These are phyloP conservation scores for Alternaria postmessia DNA, from an alignment of 2,329 filamentous ascomycete species.

Conservation along the genomic window DNA sequence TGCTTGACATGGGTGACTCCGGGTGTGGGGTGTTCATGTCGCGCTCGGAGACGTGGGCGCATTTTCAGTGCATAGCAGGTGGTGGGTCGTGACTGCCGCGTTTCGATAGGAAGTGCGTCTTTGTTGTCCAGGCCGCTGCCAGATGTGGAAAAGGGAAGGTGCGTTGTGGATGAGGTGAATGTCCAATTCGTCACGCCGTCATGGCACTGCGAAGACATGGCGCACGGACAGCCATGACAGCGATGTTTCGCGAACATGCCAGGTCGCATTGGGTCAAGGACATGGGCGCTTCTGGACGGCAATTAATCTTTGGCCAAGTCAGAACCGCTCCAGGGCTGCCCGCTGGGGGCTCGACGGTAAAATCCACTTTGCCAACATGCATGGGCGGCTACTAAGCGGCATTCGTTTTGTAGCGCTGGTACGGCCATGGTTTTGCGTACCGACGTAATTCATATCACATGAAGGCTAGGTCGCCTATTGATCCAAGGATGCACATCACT, in stretches of 20 bases:
- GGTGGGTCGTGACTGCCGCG: not conserved
- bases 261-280: not conserved
- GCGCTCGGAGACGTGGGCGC: not conserved
- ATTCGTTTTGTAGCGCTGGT: not conserved
- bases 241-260: conserved; percentile 7
- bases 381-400: not conserved
- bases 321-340: conserved; percentile 8
- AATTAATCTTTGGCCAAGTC: not conserved
- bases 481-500: conserved; percentile 5
- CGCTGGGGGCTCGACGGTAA: not conserved
- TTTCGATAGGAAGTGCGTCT: not conserved
- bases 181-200: too few relatives aligned
- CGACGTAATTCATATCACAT: conserved; percentile 9
- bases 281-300: conserved; percentile 3
- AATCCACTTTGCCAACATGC: not conserved
- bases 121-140: not conserved
- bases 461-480: conserved; percentile 1
- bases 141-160: not conserved
- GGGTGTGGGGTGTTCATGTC: conserved; percentile 31
- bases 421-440: conserved; percentile 6
- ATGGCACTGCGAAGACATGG: not conserved
- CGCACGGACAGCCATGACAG: conserved; percentile 4
- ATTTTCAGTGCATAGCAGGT: not conserved
- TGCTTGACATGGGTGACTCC: conserved; percentile 15
- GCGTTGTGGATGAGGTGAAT: not conserved